Evolutionary conservation across 2,329 filamentous ascomycete species (phyloP), one percentile per base, ranked within the genome.

Genomic region (Claviceps sp.): DNA sequence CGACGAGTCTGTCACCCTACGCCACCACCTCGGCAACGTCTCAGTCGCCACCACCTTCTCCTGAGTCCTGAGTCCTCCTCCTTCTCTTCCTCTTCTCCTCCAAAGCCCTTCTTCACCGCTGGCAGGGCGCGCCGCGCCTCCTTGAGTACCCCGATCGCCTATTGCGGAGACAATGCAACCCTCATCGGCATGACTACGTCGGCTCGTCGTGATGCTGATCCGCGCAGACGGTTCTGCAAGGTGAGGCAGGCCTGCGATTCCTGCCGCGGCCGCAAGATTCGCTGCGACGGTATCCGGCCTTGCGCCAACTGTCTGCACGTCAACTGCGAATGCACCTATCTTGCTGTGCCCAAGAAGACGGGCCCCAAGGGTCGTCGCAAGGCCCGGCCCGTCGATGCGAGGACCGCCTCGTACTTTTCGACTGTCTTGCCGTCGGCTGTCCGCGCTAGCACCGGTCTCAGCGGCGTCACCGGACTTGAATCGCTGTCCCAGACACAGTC

Each of bases 271-370:
- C 53, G 61, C 3, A 66, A 66, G 46, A 56, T 62, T 0, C 62
- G 64, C 23, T 66, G 64, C 17, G 56, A 65, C 45, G 61, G 63
- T 3, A 40, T 44, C 1, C 50, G 45, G 1, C 63, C 64, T 0
- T 66, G 64, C 42, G 29, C 47, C 4, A 64, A 62, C 52, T 66
- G 64, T 34, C 45, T 22, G n/a, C 44, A 45, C 0, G 52, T 55
- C 0, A 51, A 46, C 4, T 17, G 54, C 20, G 47, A 46, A 2
- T 66, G 64, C 50, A 64, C 61, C 0, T 66, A 65, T 50, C 11
- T 62, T 9, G 61, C 61, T 0, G 58, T 65, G 3, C 63, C 58
- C 3, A 64, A 62, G 40, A 65, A 65, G 59, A 65, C 61, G 1
- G 63, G 63, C 0, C 62, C 60, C 0, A 62, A 61, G 47, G 56